phyloP scores from a whole-genome alignment of 2,329 filamentous ascomycete genomes.

The Mycosphaerella sp. region DNA sequence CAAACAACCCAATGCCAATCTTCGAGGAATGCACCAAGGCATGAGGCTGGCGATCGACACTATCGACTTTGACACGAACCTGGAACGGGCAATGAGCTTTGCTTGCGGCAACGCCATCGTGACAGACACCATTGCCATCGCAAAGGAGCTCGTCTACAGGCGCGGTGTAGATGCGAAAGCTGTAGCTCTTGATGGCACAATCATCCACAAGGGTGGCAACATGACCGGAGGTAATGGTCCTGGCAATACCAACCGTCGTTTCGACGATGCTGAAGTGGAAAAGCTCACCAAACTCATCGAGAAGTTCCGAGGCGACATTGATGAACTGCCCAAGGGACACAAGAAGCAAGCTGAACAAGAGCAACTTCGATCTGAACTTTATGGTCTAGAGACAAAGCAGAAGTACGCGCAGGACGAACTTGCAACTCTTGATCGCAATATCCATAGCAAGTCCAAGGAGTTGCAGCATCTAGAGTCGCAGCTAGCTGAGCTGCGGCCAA shows the following conservation, averaged over 20 bases:
- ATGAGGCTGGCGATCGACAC: conserved; percentile 88
- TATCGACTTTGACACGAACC: conserved; percentile 81
- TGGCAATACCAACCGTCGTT: conserved; percentile 63
- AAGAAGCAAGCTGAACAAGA: conserved; percentile 73
- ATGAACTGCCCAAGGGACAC: conserved; percentile 71
- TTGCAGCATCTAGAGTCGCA: conserved; percentile 66
- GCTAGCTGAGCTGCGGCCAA: conserved; percentile 68
- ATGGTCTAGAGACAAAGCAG: conserved; percentile 71
- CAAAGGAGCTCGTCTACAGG: conserved; percentile 83
- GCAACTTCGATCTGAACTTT: conserved; percentile 68
- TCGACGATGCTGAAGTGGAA: conserved; percentile 85
- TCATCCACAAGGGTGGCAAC: conserved; percentile 92
- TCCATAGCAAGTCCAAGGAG: conserved; percentile 77
- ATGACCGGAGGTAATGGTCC: conserved; percentile 92
- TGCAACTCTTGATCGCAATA: conserved; percentile 71
- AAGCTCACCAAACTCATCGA: conserved; percentile 70
- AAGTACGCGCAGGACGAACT: conserved; percentile 67
- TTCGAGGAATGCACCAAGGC: conserved; percentile 81
- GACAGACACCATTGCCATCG: conserved; percentile 78
- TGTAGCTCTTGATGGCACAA: conserved; percentile 87
- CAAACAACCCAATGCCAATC: conserved; percentile 76
- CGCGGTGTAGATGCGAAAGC: conserved; percentile 84
- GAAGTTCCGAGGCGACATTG: conserved; percentile 70
- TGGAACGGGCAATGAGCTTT: conserved; percentile 89
- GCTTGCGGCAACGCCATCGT: conserved; percentile 93